Evolutionary conservation across 441 rosid species (phyloP).

Genomic region (Corymbia citriodora): DNA sequence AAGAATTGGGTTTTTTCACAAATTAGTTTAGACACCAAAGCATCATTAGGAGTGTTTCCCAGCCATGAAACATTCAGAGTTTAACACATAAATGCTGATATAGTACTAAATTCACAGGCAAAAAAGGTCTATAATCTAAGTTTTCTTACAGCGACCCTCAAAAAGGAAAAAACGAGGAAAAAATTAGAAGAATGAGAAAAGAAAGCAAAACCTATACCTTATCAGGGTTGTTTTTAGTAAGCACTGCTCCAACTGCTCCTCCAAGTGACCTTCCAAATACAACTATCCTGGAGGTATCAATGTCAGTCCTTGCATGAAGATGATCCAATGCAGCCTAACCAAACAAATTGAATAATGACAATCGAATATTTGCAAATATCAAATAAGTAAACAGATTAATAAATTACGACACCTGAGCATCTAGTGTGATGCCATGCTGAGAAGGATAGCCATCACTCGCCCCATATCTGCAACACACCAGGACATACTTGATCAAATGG

Average conservation of each 20-base stretch:
- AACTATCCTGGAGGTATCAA: constrained; percentile 80
- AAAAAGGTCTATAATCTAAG: not conserved
- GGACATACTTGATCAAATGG: not conserved
- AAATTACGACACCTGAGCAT: constrained; percentile 73
- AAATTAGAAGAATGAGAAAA: not conserved
- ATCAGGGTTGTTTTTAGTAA: constrained; percentile 79
- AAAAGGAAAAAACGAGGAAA: not conserved
- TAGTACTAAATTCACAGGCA: not conserved
- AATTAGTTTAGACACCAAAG: not conserved
- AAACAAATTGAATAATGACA: constrained; percentile 10
- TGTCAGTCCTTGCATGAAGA: constrained; percentile 79
- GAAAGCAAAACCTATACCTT: constrained; percentile 41
- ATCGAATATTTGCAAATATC: constrained; percentile 1
- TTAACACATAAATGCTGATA: not conserved
- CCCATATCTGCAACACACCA: constrained; percentile 53
- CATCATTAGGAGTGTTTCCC: not conserved
- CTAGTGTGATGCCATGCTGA: constrained; percentile 80
- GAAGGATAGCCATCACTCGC: constrained; percentile 95
- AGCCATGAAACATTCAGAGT: not conserved
- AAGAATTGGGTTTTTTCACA: not conserved
- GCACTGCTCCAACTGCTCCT: constrained; percentile 94
- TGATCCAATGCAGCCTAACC: constrained; percentile 93
- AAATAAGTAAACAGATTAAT: constrained; percentile 4
- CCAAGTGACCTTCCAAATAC: constrained; percentile 98
- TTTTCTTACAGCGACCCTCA: not conserved